Evolutionary conservation across 805 yeast species (phyloP).

Genomic region (Barnettozyma pratensis): DNA sequence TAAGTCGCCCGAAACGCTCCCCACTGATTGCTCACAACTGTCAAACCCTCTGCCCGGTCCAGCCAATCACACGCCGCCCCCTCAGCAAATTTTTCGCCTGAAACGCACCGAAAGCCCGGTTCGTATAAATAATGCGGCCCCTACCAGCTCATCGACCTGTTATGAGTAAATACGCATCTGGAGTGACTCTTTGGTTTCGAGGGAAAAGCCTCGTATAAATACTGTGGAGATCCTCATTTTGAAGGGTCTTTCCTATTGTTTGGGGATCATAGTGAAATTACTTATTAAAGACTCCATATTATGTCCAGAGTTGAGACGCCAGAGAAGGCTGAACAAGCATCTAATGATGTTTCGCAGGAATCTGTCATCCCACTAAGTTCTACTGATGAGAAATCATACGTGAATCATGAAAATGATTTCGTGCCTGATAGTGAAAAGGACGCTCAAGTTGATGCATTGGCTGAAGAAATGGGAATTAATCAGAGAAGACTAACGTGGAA

Average conservation of each 20-base stretch:
- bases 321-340: not conserved
- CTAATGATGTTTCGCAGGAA: not conserved
- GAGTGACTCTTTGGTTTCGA: too few relatives aligned
- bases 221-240: too few relatives aligned
- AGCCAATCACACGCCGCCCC: not conserved
- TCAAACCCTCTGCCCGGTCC: not conserved
- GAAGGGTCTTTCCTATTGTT: too few relatives aligned
- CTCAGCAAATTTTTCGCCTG: not conserved
- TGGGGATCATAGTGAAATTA: too few relatives aligned
- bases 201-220: too few relatives aligned
- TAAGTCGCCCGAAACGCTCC: not conserved
- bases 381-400: not conserved
- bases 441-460: conserved; percentile 30
- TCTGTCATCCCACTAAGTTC: not conserved
- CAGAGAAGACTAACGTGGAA: conserved; percentile 56
- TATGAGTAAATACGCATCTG: too few relatives aligned
- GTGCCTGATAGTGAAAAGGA: conserved; percentile 17
- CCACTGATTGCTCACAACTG: not conserved
- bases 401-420: conserved; percentile 9
- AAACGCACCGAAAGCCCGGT: not conserved
- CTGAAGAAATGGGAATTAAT: conserved; percentile 45
- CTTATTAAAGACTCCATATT: too few relatives aligned
- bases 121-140: not conserved
- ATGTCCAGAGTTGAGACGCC: not conserved
- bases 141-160: not conserved